These are phyloP conservation scores for Lasiosphaeris hirsuta DNA, from an alignment of 495 filamentous ascomycete species.

Conservation along the genomic window DNA sequence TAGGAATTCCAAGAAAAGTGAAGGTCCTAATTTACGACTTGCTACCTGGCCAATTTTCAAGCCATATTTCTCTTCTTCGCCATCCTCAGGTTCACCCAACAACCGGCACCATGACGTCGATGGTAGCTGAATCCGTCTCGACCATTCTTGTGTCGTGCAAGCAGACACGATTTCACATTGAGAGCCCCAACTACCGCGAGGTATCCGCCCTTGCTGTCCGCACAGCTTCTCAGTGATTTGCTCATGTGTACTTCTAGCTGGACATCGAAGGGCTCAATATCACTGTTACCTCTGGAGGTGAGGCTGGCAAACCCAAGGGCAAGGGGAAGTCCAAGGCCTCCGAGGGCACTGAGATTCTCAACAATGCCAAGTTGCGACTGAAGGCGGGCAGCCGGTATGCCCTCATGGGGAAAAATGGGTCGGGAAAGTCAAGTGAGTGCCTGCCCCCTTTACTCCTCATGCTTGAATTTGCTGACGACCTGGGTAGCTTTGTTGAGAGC, in stretches of 20 bases:
- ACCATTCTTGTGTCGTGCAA: slow-evolving; percentile 54
- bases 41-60: too few species aligned
- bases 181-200: slow-evolving; percentile 51
- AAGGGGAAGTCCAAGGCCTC: slow-evolving; percentile 53
- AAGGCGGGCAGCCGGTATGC: slow-evolving; percentile 71
- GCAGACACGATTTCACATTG: slow-evolving; percentile 57
- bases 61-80: too few species aligned
- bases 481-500: slow-evolving; percentile 63
- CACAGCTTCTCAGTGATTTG: background rate
- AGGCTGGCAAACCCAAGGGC: slow-evolving; percentile 30
- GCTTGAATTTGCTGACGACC: background rate
- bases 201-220: slow-evolving; percentile 24
- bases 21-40: too few species aligned
- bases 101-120: slow-evolving; percentile 41
- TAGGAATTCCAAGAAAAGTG: too few species aligned
- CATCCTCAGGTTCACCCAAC: background rate
- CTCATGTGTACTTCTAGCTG: slow-evolving; percentile 41
- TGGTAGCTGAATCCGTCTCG: slow-evolving; percentile 43
- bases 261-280: slow-evolving; percentile 67
- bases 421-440: slow-evolving; percentile 71
- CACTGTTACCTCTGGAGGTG: slow-evolving; percentile 47
- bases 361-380: slow-evolving; percentile 62
- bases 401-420: slow-evolving; percentile 72
- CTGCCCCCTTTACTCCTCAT: background rate
- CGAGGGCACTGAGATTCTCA: slow-evolving; percentile 63